A percentile compares a stretch with the other conserved stretches of the same genome.
Evolutionary conservation across 2,329 filamentous ascomycete genomes (phyloP).

Genomic region (Penicillium sp.): DNA sequence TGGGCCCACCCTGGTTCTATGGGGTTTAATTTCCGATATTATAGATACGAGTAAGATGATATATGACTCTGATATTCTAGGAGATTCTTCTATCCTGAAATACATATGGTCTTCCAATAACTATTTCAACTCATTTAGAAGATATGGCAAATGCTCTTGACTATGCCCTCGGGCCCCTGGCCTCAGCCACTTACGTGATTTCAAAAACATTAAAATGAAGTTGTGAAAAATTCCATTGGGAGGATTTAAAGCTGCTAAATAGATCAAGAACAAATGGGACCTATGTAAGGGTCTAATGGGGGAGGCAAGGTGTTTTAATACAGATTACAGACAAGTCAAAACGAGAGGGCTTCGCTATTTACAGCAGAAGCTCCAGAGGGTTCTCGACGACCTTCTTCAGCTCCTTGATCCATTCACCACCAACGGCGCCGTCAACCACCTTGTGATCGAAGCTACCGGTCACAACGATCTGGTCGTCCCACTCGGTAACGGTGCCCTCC

Average conservation of each 20-base stretch:
- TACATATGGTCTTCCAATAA: background rate
- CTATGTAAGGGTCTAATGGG: conserved; percentile 27
- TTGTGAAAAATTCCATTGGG: conserved; percentile 28
- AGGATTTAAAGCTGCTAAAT: conserved; percentile 32
- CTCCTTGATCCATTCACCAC: conserved; percentile 93
- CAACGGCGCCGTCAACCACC: conserved; percentile 93
- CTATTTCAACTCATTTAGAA: background rate
- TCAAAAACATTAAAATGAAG: background rate
- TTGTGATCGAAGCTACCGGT: conserved; percentile 98
- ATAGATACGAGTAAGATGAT: background rate
- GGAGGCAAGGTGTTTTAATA: conserved; percentile 35
- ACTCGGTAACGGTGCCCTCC: conserved; percentile 77
- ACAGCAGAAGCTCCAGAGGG: conserved; percentile 90
- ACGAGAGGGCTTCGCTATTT: conserved; percentile 36
- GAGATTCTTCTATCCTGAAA: background rate
- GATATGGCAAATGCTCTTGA: background rate
- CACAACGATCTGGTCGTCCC: conserved; percentile 95
- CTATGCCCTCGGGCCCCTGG: too few relatives aligned
- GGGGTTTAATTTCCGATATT: background rate
- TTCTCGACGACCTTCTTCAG: conserved; percentile 98
- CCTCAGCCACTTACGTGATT: conserved; percentile 15
- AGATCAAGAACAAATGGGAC: conserved; percentile 29
- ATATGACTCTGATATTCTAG: background rate
- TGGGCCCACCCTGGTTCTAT: conserved; percentile 10
- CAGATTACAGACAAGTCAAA: conserved; percentile 30